A percentile compares a stretch with the other conserved stretches of the same genome.
These are phyloP conservation scores for Penicillium parvum DNA, from an alignment of 495 filamentous ascomycete genomes.

Conservation along the genomic window DNA sequence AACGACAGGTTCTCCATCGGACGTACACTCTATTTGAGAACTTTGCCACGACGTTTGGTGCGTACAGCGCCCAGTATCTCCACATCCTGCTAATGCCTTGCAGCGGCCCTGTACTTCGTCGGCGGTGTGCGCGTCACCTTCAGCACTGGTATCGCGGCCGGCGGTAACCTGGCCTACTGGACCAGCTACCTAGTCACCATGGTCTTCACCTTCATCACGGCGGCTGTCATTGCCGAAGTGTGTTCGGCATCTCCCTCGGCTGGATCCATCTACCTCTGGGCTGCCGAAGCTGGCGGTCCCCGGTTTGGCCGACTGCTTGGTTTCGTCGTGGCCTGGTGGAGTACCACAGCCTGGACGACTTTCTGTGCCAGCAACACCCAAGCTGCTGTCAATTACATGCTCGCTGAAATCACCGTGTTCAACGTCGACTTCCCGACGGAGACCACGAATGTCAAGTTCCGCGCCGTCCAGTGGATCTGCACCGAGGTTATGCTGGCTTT, in stretches of 20 bases:
- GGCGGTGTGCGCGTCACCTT: slow-evolving; percentile 54
- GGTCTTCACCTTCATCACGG: slow-evolving; percentile 54
- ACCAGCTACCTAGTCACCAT: slow-evolving; percentile 54
- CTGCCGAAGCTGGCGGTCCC: slow-evolving; percentile 51
- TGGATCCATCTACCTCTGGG: slow-evolving; percentile 56
- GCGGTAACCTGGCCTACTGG: slow-evolving; percentile 54
- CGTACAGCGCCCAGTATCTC: slow-evolving; percentile 6
- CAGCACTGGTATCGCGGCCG: slow-evolving; percentile 53
- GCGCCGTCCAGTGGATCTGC: slow-evolving; percentile 53
- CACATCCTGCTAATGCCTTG: neutral
- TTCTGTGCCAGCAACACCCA: slow-evolving; percentile 54
- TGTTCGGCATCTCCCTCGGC: slow-evolving; percentile 54
- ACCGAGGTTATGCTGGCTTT: slow-evolving; percentile 47
- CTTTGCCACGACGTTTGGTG: slow-evolving; percentile 53
- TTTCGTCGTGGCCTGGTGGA: slow-evolving; percentile 57
- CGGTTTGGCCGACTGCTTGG: slow-evolving; percentile 49
- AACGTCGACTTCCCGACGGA: slow-evolving; percentile 47
- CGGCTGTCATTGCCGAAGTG: slow-evolving; percentile 53
- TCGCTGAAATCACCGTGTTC: slow-evolving; percentile 53
- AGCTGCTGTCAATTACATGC: slow-evolving; percentile 51
- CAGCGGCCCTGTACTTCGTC: slow-evolving; percentile 54
- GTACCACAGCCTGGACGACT: slow-evolving; percentile 56
- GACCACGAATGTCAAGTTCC: slow-evolving; percentile 45
- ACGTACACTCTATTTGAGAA: slow-evolving; percentile 50
- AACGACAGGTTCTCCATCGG: slow-evolving; percentile 39